Evolutionary conservation across 225 moss, liverwort and hornwort genomes (phyloP).

Genomic region (Marchantia polymorpha): DNA sequence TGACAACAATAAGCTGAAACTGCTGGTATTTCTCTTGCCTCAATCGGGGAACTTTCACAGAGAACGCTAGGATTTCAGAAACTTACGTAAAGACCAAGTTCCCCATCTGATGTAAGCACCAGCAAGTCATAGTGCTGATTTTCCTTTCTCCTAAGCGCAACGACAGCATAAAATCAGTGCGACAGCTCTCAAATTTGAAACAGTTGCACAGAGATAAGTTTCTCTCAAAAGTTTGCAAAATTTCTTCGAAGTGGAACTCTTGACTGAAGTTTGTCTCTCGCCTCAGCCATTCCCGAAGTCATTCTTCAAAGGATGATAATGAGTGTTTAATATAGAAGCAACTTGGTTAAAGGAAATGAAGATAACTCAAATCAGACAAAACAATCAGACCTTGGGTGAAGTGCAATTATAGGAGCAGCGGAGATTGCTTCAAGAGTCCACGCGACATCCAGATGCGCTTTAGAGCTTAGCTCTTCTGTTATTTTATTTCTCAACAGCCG

Average conservation of each 20-base stretch:
- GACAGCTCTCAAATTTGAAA: neutral
- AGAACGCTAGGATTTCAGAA: neutral
- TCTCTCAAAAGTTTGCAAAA: too few species aligned
- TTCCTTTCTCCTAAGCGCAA: constrained; percentile 41
- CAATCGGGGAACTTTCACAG: too few species aligned
- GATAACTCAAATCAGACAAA: neutral
- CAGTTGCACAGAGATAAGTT: too few species aligned
- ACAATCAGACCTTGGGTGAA: constrained; percentile 54
- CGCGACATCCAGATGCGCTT: constrained; percentile 66
- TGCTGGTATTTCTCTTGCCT: too few species aligned
- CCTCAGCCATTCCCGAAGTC: neutral
- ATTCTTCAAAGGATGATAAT: neutral
- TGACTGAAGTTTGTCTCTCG: neutral
- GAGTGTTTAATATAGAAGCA: neutral
- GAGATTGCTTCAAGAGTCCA: constrained; percentile 81
- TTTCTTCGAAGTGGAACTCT: neutral
- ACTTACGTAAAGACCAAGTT: constrained; percentile 65
- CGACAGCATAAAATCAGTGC: neutral
- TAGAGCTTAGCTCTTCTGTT: constrained; percentile 40
- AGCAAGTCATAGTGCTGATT: constrained; percentile 63
- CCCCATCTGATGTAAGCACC: constrained; percentile 67
- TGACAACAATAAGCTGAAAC: too few species aligned
- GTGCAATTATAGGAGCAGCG: constrained; percentile 78
- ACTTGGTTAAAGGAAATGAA: neutral
- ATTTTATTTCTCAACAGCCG: constrained; percentile 51